Conservation (phyloP, 441 rosid genomes). For the Populus hybrid region DNA sequence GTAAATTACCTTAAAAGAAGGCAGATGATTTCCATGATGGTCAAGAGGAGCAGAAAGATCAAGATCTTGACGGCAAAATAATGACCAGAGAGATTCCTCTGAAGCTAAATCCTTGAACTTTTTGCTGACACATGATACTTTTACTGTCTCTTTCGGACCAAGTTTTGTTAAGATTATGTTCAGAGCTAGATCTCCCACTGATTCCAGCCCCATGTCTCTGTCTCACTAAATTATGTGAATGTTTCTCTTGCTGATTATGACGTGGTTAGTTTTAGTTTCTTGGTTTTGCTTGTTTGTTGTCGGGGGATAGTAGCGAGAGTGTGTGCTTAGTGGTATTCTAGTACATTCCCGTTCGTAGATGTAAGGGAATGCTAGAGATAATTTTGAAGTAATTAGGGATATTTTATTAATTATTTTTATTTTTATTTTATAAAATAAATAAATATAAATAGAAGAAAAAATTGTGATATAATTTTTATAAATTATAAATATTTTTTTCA, state of each 20-base stretch:
- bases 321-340: background rate
- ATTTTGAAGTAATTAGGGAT: no score
- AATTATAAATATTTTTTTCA: no score
- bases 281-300: background rate
- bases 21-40: conserved; percentile 46
- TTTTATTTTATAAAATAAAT: no score
- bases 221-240: background rate
- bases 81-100: conserved; percentile 77
- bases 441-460: no score
- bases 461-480: no score
- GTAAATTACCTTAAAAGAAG: conserved; percentile 67
- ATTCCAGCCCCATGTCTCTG: conserved; percentile 50
- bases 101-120: conserved; percentile 43
- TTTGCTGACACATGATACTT: conserved; percentile 53
- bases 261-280: background rate
- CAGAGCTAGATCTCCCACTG: conserved; percentile 59
- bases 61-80: conserved; percentile 54
- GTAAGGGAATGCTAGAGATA: no score
- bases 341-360: background rate
- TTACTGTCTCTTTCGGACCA: conserved; percentile 47
- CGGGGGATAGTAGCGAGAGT: background rate
- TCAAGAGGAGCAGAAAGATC: conserved; percentile 62
- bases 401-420: no score
- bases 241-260: background rate
- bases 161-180: conserved; percentile 47